Percentiles rank a stretch among this genome's conserved stretches.
Conservation (phyloP, 495 filamentous ascomycete genomes). For the Hyphodiscus hymeniophilus region DNA sequence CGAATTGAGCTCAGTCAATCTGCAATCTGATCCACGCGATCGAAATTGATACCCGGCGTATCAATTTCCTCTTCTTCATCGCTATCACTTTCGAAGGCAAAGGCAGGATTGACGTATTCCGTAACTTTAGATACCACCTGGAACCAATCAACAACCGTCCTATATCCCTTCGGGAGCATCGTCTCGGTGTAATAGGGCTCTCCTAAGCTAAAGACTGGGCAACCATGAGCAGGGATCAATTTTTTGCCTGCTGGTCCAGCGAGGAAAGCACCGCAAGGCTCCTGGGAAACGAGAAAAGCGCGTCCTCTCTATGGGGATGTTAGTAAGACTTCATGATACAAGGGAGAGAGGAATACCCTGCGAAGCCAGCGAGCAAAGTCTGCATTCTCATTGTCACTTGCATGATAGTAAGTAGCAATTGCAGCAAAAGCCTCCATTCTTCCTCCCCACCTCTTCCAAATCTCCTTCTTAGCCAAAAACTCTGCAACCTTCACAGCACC, state of each 20-base stretch:
- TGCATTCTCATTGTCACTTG: conserved; percentile 25
- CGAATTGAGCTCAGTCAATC: no score
- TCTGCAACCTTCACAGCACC: conserved; percentile 41
- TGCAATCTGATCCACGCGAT: background rate
- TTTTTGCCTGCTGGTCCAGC: conserved; percentile 35
- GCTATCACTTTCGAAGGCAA: background rate
- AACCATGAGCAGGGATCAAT: conserved; percentile 26
- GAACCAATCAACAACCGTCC: conserved; percentile 34
- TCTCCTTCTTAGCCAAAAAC: conserved; percentile 40
- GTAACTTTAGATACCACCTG: conserved; percentile 26
- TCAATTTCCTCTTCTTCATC: background rate
- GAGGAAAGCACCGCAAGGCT: conserved; percentile 39
- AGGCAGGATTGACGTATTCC: conserved; percentile 1
- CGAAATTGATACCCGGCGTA: background rate
- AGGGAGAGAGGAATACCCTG: conserved; percentile 30
- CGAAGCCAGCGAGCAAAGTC: conserved; percentile 37
- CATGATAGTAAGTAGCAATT: conserved; percentile 24
- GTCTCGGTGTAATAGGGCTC: conserved; percentile 28
- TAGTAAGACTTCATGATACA: conserved; percentile 1
- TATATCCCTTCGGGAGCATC: conserved; percentile 28
- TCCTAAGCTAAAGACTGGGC: conserved; percentile 37
- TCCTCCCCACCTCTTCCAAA: conserved; percentile 40
- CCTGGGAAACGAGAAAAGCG: conserved; percentile 47
- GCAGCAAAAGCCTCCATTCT: conserved; percentile 33
- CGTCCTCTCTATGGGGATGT: conserved; percentile 41